Conservation (phyloP, 768 basidiomycete genomes). For the Russula dissimulans region DNA sequence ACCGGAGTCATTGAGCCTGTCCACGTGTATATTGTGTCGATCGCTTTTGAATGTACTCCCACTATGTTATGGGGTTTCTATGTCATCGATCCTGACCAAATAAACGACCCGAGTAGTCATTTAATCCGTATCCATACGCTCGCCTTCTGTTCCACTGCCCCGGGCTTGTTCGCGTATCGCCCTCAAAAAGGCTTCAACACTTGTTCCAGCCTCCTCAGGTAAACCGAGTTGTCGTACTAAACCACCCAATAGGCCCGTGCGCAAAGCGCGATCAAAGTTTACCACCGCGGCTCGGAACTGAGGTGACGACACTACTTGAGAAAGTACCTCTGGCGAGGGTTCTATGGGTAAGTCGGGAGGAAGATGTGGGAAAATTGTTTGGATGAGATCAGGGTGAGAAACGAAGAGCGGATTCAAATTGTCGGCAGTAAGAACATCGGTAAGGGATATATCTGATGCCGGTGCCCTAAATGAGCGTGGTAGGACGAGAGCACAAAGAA, state of each 20-base stretch:
- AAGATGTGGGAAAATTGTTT: constrained; percentile 69
- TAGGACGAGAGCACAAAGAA: constrained; percentile 13
- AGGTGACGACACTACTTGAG: constrained; percentile 70
- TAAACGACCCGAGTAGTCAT: constrained; percentile 6
- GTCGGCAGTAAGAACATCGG: constrained; percentile 66
- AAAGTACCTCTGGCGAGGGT: constrained; percentile 59
- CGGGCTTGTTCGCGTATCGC: constrained; percentile 72
- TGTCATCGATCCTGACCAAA: background rate
- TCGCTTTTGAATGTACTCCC: background rate
- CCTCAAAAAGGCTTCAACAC: constrained; percentile 69
- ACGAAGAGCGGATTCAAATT: constrained; percentile 66
- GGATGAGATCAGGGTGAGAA: constrained; percentile 57
- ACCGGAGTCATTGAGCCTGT: constrained; percentile 51
- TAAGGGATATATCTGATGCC: constrained; percentile 48
- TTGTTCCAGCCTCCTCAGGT: constrained; percentile 74
- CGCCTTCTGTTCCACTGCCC: constrained; percentile 35
- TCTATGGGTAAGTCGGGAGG: constrained; percentile 67
- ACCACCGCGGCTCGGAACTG: constrained; percentile 75
- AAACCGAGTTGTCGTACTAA: constrained; percentile 73
- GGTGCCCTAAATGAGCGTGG: constrained; percentile 12
- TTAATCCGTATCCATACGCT: constrained; percentile 77
- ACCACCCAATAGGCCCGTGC: constrained; percentile 67
- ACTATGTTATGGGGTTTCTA: background rate
- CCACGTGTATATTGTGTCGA: background rate
- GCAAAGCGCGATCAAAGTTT: constrained; percentile 75